Conservation (phyloP, 1,284 basidiomycete genomes). For the Moesziomyces globuligerus region DNA sequence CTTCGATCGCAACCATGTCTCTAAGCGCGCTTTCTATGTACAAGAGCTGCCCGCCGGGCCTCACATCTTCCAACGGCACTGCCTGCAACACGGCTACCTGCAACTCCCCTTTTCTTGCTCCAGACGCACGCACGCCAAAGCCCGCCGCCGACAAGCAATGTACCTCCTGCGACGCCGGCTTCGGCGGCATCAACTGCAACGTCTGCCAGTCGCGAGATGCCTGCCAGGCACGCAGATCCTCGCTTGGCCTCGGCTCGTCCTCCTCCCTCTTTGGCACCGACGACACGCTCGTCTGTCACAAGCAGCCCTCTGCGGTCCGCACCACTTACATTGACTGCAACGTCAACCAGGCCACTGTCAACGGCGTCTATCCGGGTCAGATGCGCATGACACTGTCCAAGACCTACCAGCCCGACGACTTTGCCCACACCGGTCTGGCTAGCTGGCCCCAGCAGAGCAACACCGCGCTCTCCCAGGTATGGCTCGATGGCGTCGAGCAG, state of each 20-base stretch:
- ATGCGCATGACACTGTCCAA: constrained; percentile 54
- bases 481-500: constrained; percentile 54
- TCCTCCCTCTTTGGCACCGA: constrained; percentile 30
- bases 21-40: constrained; percentile 43
- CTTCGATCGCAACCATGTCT: too few species aligned
- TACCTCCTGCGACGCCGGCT: constrained; percentile 46
- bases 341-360: constrained; percentile 45
- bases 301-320: constrained; percentile 50
- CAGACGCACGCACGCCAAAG: constrained; percentile 35
- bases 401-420: constrained; percentile 38
- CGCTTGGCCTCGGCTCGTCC: constrained; percentile 23
- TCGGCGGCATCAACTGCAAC: constrained; percentile 59
- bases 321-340: constrained; percentile 50
- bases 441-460: constrained; percentile 40
- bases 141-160: constrained; percentile 31
- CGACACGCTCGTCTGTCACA: constrained; percentile 48
- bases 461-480: constrained; percentile 52
- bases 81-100: constrained; percentile 53
- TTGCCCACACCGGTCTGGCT: constrained; percentile 42
- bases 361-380: constrained; percentile 48
- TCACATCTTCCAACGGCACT: constrained; percentile 39
- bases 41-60: constrained; percentile 49
- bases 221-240: constrained; percentile 36
- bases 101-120: constrained; percentile 49
- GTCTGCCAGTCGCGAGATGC: constrained; percentile 44